Percentiles rank a stretch among this genome's conserved stretches.
These are phyloP conservation scores for Daldinia grandis DNA, from an alignment of 495 filamentous ascomycete genomes.

Conservation along the genomic window DNA sequence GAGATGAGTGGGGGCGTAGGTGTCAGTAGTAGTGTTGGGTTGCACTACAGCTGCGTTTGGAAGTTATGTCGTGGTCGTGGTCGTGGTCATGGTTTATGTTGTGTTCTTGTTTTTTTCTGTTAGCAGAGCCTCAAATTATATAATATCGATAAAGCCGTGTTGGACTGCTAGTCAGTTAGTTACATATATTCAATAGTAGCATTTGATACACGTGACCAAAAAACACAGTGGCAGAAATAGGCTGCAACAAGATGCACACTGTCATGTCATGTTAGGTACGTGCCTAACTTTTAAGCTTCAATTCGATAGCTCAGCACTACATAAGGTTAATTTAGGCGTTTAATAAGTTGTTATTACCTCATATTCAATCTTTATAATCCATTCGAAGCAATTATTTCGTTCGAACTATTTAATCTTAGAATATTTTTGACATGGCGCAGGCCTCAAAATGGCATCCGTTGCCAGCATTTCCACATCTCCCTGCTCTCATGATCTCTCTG, in stretches of 20 bases:
- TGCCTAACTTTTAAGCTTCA: background rate
- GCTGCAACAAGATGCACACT: slow-evolving; percentile 8
- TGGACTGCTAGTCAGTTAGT: no score
- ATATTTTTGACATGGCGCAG: slow-evolving; percentile 13
- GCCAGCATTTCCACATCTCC: slow-evolving; percentile 46
- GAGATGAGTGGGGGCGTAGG: background rate
- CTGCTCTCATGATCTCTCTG: slow-evolving; percentile 55
- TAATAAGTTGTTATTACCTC: background rate
- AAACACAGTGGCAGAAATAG: background rate
- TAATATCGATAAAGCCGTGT: background rate
- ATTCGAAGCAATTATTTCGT: background rate
- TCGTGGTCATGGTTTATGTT: background rate
- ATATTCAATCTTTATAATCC: background rate
- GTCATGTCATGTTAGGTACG: no score
- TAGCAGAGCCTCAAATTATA: background rate
- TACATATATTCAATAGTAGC: background rate
- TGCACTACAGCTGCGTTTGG: background rate
- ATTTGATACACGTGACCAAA: background rate
- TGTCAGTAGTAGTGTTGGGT: background rate
- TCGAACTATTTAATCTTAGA: background rate
- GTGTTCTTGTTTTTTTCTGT: background rate
- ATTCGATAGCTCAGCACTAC: background rate
- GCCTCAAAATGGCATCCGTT: slow-evolving; percentile 41
- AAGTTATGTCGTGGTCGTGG: background rate
- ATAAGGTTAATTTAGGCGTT: background rate